Conservation (phyloP, 345 rosid species). For the Ailanthus altissimus region DNA sequence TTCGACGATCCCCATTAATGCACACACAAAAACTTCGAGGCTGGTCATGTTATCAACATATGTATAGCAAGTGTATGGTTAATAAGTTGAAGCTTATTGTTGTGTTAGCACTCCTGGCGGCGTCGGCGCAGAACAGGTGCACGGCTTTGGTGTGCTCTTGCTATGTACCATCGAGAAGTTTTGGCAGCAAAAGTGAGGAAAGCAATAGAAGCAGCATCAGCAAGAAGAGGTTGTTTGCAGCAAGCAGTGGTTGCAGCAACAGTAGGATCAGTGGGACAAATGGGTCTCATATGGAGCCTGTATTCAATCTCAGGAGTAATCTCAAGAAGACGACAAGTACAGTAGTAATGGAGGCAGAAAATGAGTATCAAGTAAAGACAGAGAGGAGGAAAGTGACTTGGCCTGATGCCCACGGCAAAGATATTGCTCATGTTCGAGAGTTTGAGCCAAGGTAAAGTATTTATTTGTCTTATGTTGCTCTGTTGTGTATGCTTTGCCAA, state of each 20-base stretch:
- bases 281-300: slow-evolving; percentile 35
- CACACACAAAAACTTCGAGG: background rate
- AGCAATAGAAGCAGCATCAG: slow-evolving; percentile 14
- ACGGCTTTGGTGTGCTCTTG: slow-evolving; percentile 71
- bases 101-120: slow-evolving; percentile 60
- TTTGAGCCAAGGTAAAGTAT: slow-evolving; percentile 60
- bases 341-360: background rate
- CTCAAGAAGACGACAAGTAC: slow-evolving; percentile 41
- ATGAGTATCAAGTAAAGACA: slow-evolving; percentile 21
- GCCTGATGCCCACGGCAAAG: slow-evolving; percentile 79
- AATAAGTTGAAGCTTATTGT: background rate
- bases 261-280: slow-evolving; percentile 28
- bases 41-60: slow-evolving; percentile 4
- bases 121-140: slow-evolving; percentile 61
- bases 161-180: slow-evolving; percentile 53
- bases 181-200: slow-evolving; percentile 25
- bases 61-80: background rate
- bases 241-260: slow-evolving; percentile 22
- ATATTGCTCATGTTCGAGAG: slow-evolving; percentile 75
- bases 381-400: slow-evolving; percentile 72
- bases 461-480: background rate
- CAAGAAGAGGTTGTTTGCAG: slow-evolving; percentile 32
- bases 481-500: background rate
- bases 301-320: slow-evolving; percentile 52
- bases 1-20: slow-evolving; percentile 2